A percentile compares a stretch with the other conserved stretches of the same genome.
Conservation (phyloP, 1,284 basidiomycete species). For the Megacollybia platyphylla region DNA sequence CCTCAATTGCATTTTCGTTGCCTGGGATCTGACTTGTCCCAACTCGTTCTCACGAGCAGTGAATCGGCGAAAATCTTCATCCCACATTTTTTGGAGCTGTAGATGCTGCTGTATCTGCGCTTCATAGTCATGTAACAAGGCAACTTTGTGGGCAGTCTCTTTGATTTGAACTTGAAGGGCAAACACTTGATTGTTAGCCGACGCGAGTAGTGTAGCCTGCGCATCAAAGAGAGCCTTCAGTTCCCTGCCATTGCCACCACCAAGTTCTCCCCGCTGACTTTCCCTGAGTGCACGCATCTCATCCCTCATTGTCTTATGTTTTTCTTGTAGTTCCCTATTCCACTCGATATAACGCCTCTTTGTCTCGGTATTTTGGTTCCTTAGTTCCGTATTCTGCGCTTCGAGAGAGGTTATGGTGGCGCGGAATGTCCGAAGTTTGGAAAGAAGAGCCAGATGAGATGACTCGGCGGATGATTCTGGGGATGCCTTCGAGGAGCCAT, state of each 20-base stretch:
- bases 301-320: slow-evolving; percentile 50
- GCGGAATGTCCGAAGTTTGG: slow-evolving; percentile 49
- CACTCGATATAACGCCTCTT: slow-evolving; percentile 63
- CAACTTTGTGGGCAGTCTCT: slow-evolving; percentile 61
- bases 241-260: too few species aligned
- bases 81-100: slow-evolving; percentile 62
- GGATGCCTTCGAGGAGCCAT: slow-evolving; percentile 19
- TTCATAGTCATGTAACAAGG: slow-evolving; percentile 61
- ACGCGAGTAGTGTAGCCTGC: slow-evolving; percentile 52
- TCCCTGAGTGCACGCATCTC: slow-evolving; percentile 16
- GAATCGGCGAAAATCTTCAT: slow-evolving; percentile 57
- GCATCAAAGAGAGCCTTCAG: slow-evolving; percentile 51
- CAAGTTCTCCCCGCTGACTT: too few species aligned
- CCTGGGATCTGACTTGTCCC: slow-evolving; percentile 38
- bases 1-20: slow-evolving; percentile 35
- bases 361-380: slow-evolving; percentile 45
- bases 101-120: slow-evolving; percentile 60
- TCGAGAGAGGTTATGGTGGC: slow-evolving; percentile 49
- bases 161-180: slow-evolving; percentile 53
- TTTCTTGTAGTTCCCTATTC: slow-evolving; percentile 57
- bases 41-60: slow-evolving; percentile 51
- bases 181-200: slow-evolving; percentile 47
- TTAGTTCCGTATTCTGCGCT: slow-evolving; percentile 49
- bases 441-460: too few species aligned
- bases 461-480: too few species aligned